Evolutionary conservation across 768 basidiomycete species (phyloP), one percentile per base, ranked within the genome.

Genomic region (Cystobasidium ongulense): DNA sequence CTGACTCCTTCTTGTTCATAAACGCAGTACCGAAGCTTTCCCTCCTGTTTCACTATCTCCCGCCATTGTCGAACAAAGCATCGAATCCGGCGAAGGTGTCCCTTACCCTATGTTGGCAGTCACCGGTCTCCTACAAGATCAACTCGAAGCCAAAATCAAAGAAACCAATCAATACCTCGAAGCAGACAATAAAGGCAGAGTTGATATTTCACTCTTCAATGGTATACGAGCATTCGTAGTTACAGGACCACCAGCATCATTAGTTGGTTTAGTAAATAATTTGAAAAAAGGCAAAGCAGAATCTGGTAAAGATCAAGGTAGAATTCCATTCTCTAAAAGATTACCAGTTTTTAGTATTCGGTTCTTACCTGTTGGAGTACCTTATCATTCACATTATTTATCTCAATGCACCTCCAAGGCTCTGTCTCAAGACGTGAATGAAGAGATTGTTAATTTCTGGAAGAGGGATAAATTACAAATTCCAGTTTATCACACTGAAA

Each of bases 31-130:
- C 15, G 74, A 75, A 63, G 87, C 89, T 18, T 99, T 99, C 86
- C 96, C 96, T 17, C 84, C 94, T 41, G 86, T 94, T 68, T 87
- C 94, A 0, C 83, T 98, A 68, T 92, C 96, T 76, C 94, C 94
- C 1, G 83, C 85, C 76, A 89, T 98, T 75, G 86, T 95, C 71
- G 86, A 90, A 78, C 92, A 96, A 76, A 85, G 91, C 33, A 83
- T 95, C 65, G 90, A 93, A 68, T 91, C 92, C 65, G 94, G 93
- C 57, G 96, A 98, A 82, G 96, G 96, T 35, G 85, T 85, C 1
- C 96, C 96, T 5, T 88, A 87, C 29, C 93, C 96, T 73, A 99
- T 99, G 96, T 81, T 98, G 66, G 88, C 90, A 18, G 86, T 99
- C 78, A 88, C 88, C 1, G 95, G 95, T 21, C 86, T 98, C 27